Conservation (phyloP, 768 basidiomycete species). For the Pholiota conissans region DNA sequence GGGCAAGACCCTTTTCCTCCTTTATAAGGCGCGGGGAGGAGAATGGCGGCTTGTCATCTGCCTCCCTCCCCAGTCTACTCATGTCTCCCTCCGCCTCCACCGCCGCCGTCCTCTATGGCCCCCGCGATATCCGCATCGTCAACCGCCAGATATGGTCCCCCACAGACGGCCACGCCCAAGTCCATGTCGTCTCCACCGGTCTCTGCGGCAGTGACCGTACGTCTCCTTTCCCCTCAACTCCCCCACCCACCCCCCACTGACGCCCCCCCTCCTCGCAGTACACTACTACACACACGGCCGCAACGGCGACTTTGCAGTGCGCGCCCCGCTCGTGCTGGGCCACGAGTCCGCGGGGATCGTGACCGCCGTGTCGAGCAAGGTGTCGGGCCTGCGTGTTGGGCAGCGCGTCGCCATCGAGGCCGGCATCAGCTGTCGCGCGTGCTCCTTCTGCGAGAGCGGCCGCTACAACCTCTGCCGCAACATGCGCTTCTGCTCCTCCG, state of each 20-base stretch:
- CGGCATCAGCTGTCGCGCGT: constrained; percentile 83
- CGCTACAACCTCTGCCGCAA: constrained; percentile 92
- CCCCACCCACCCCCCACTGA: not conserved
- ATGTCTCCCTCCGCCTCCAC: constrained; percentile 53
- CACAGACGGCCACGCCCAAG: constrained; percentile 70
- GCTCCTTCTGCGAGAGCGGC: constrained; percentile 67
- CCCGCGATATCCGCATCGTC: constrained; percentile 81
- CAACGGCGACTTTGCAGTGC: constrained; percentile 90
- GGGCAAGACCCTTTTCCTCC: no score
- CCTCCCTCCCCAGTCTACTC: constrained; percentile 8
- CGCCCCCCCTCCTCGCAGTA: constrained; percentile 44
- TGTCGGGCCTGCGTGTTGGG: constrained; percentile 63
- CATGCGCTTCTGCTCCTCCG: constrained; percentile 88
- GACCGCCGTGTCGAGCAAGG: constrained; percentile 77
- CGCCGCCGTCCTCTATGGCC: constrained; percentile 82
- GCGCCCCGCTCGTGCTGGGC: constrained; percentile 85
- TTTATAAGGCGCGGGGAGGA: not conserved
- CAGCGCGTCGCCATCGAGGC: constrained; percentile 94
- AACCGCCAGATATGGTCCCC: constrained; percentile 75
- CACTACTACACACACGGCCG: constrained; percentile 90
- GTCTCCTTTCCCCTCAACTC: constrained; percentile 25
- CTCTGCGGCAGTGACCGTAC: constrained; percentile 86
- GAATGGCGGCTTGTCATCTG: not conserved
- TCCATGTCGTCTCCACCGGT: constrained; percentile 80
- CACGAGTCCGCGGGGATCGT: constrained; percentile 92